Conservation (phyloP, 352 stramenopile genomes). For the Phytophthora aleatoria region DNA sequence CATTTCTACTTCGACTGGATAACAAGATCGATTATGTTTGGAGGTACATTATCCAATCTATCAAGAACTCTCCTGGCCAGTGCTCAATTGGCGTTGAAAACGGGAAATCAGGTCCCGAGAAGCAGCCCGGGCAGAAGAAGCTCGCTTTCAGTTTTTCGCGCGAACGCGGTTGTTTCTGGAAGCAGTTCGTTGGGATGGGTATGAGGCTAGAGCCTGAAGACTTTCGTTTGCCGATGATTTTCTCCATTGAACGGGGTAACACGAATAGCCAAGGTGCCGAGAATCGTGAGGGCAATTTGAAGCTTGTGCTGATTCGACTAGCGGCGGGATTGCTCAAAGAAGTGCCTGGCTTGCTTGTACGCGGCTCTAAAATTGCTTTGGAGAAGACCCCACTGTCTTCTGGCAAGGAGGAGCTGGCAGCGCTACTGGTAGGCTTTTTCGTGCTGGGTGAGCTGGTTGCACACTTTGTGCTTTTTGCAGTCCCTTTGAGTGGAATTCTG, state of each 20-base stretch:
- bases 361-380: conserved; percentile 1
- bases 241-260: conserved; percentile 31
- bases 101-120: conserved; percentile 2
- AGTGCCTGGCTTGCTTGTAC: conserved; percentile 41
- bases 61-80: conserved; percentile 22
- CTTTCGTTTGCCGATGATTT: conserved; percentile 53
- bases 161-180: conserved; percentile 43
- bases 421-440: conserved; percentile 52
- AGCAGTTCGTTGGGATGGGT: conserved; percentile 53
- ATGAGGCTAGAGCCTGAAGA: conserved; percentile 42
- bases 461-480: conserved; percentile 55
- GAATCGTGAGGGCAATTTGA: conserved; percentile 34
- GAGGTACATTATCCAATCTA: conserved; percentile 41
- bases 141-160: conserved; percentile 48
- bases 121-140: conserved; percentile 23
- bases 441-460: conserved; percentile 69
- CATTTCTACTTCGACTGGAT: conserved; percentile 64
- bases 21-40: conserved; percentile 67
- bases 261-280: conserved; percentile 11
- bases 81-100: conserved; percentile 8
- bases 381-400: not conserved
- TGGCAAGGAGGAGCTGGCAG: conserved; percentile 25
- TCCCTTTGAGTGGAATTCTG: conserved; percentile 54
- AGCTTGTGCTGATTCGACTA: conserved; percentile 47
- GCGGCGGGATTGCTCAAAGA: conserved; percentile 35